Evolutionary conservation across 805 yeast species (phyloP), one percentile per base, ranked within the genome.

Genomic region (Teunomyces kruisii): DNA sequence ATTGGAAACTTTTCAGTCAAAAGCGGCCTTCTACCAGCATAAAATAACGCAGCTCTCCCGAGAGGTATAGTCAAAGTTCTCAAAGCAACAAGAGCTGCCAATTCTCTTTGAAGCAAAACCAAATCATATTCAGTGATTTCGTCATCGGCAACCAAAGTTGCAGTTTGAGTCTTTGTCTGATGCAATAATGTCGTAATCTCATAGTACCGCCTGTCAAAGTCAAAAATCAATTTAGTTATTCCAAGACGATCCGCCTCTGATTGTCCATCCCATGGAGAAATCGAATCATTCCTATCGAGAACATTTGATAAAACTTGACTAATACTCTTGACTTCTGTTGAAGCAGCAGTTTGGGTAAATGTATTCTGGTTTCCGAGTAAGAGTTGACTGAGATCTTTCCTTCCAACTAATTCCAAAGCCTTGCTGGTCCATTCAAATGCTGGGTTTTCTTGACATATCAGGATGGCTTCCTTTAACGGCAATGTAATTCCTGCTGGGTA

Each of bases 1-100:
- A 86, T 81, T 0, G 87, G 86, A 57, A 89, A 86, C 49, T 84
- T 81, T 59, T 92, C 97, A 0, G 97, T 89, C 32, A 88, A 75
- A 44, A 91, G 66, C 1, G 97, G 97, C 42, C 75, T 74, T 45
- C 89, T 68, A 12, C 87, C 81, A 3, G 84, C 80, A 42, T 76
- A 79, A 45, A 84, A 81, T 8, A 88, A 66, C 0, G 90, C 86
- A 0, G 88, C 90, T 51, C 92, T 75, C 0, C 96, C 96, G 19
- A 86, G 64, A 0, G 96, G 88, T 16, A 84, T 76, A 0, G 95
- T 78, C 39, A 88, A 70, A 0, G 96, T 88, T 52, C 97, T 70
- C 24, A 83, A 58, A 0, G 87, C 87, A 22, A 83, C 81, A 27
- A 80, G 64, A 0, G 78, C 70, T 0, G 90, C 85, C 37, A 86